Evolutionary conservation across 2,329 filamentous ascomycete genomes (phyloP).

Genomic region (Arthrobotrys sphaeroides): DNA sequence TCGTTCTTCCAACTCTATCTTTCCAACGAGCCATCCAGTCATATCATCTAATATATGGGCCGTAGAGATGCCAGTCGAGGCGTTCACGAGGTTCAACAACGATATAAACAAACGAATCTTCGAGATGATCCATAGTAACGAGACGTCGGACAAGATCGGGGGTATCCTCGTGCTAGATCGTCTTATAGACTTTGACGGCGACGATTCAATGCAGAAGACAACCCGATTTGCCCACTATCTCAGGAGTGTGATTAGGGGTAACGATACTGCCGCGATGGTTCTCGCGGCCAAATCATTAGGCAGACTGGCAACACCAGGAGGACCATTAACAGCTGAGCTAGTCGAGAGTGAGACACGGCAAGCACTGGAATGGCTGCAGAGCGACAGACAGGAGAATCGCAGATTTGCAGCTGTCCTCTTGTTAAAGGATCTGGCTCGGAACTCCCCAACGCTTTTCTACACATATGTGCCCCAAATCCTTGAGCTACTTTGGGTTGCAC

Average conservation of each 20-base stretch:
- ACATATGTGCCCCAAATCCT: slow-evolving; percentile 94
- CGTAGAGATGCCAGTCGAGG: slow-evolving; percentile 79
- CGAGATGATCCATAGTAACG: slow-evolving; percentile 81
- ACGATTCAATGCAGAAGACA: slow-evolving; percentile 91
- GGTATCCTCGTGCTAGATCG: slow-evolving; percentile 91
- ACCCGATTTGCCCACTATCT: slow-evolving; percentile 93
- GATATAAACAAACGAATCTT: slow-evolving; percentile 73
- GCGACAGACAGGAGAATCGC: slow-evolving; percentile 90
- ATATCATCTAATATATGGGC: slow-evolving; percentile 20
- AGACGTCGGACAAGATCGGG: slow-evolving; percentile 86
- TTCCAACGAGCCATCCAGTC: background rate
- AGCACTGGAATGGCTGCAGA: slow-evolving; percentile 94
- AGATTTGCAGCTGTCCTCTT: slow-evolving; percentile 93
- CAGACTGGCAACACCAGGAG: slow-evolving; percentile 88
- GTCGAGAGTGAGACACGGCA: slow-evolving; percentile 98
- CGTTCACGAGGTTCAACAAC: slow-evolving; percentile 77
- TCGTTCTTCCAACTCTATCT: slow-evolving; percentile 47
- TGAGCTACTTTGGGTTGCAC: slow-evolving; percentile 93
- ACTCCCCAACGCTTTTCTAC: slow-evolving; percentile 94
- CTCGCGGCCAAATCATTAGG: slow-evolving; percentile 88
- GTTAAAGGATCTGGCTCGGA: slow-evolving; percentile 86
- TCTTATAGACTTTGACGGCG: slow-evolving; percentile 94
- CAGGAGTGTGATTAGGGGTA: slow-evolving; percentile 85
- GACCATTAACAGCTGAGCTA: slow-evolving; percentile 90
- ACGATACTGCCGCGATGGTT: slow-evolving; percentile 89